A percentile compares a stretch with the other conserved stretches of the same genome.
Conservation (phyloP, 257 asterid species). For the Scutellaria galericulata region DNA sequence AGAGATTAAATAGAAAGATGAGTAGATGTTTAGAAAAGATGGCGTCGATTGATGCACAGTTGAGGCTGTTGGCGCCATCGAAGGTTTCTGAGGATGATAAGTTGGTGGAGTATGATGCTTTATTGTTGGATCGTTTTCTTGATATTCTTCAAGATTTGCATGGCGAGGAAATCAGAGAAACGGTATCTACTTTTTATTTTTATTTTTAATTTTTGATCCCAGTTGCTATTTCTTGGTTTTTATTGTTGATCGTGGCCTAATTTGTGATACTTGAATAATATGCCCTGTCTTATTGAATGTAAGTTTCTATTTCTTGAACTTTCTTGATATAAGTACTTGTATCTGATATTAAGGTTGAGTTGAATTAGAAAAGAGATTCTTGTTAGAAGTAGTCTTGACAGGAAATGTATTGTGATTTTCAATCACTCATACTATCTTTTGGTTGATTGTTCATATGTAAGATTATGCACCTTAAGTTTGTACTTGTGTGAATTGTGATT, state of each 20-base stretch:
- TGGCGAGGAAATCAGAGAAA: slow-evolving; percentile 72
- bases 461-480: not conserved
- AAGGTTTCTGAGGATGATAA: slow-evolving; percentile 92
- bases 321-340: not conserved
- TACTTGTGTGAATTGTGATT: not conserved
- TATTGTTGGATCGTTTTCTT: slow-evolving; percentile 81
- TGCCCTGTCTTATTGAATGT: slow-evolving; percentile 16
- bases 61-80: slow-evolving; percentile 72
- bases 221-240: too few relatives aligned
- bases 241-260: not conserved
- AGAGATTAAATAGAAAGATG: slow-evolving; percentile 25
- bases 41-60: slow-evolving; percentile 90
- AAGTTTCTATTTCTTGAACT: not conserved
- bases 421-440: not conserved
- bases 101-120: slow-evolving; percentile 85
- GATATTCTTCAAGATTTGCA: slow-evolving; percentile 86
- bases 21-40: slow-evolving; percentile 53
- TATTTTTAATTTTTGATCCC: not conserved
- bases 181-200: slow-evolving; percentile 45
- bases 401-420: not conserved
- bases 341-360: not conserved
- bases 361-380: not conserved
- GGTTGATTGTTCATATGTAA: slow-evolving; percentile 19
- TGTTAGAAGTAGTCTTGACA: not conserved
- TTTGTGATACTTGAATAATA: not conserved